Evolutionary conservation across 2,329 filamentous ascomycete species (phyloP).

Genomic region (Sporothrix protearum): DNA sequence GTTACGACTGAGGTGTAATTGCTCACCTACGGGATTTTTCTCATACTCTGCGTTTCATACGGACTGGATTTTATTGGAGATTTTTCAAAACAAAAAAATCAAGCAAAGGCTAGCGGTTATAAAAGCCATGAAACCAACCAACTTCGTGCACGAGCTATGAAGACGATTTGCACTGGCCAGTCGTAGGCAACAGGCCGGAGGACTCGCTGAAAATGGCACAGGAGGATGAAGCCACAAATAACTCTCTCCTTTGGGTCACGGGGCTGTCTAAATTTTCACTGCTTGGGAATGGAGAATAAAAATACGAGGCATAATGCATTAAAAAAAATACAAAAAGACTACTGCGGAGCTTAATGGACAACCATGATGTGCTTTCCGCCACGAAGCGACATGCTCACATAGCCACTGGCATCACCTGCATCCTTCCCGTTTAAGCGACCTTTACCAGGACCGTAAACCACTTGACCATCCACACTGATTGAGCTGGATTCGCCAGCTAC

Average conservation of each 20-base stretch:
- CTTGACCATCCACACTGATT: slow-evolving; percentile 28
- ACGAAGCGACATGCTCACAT: slow-evolving; percentile 21
- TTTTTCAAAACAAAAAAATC: slow-evolving; percentile 17
- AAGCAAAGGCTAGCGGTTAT: slow-evolving; percentile 16
- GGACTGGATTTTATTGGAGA: slow-evolving; percentile 24
- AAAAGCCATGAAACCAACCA: slow-evolving; percentile 10
- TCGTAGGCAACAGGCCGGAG: not conserved
- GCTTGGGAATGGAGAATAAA: not conserved
- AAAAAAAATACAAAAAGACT: not conserved
- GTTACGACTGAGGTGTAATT: slow-evolving; percentile 87
- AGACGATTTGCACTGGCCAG: not conserved
- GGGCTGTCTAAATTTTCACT: not conserved
- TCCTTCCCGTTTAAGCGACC: slow-evolving; percentile 28
- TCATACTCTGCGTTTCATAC: slow-evolving; percentile 23
- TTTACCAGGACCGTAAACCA: slow-evolving; percentile 32
- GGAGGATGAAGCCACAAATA: not conserved
- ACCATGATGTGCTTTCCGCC: slow-evolving; percentile 22
- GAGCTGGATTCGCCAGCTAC: not conserved
- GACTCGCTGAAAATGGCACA: not conserved
- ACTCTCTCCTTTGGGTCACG: not conserved
- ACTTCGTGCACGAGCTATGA: not conserved
- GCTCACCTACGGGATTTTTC: slow-evolving; percentile 11
- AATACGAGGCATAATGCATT: not conserved
- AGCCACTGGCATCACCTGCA: slow-evolving; percentile 30
- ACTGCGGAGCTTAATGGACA: not conserved